Evolutionary conservation across 352 stramenopile species (phyloP).

Genomic region (Phytophthora tentaculata): DNA sequence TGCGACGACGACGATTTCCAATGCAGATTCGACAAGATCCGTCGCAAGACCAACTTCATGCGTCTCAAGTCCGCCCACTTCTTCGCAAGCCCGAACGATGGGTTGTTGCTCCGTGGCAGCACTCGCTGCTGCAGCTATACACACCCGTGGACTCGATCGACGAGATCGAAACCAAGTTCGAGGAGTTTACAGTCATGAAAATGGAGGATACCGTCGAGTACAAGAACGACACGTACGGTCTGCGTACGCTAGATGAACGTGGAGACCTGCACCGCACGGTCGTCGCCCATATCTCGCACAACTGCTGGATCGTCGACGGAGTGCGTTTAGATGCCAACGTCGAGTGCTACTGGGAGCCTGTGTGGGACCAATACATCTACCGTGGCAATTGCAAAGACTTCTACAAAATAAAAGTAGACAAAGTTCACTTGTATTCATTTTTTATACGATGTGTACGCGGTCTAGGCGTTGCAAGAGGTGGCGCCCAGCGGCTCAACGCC

Average conservation of each 20-base stretch:
- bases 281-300: constrained; percentile 34
- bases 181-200: constrained; percentile 28
- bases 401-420: too few species aligned
- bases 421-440: too few species aligned
- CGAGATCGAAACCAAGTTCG: constrained; percentile 25
- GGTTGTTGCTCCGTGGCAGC: constrained; percentile 49
- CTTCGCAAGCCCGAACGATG: constrained; percentile 44
- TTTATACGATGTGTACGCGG: neutral
- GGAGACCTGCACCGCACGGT: constrained; percentile 25
- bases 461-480: constrained; percentile 38
- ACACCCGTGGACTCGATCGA: constrained; percentile 37
- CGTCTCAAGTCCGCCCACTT: constrained; percentile 43
- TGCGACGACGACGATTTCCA: constrained; percentile 10
- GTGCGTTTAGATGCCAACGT: constrained; percentile 79
- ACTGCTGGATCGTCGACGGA: constrained; percentile 49
- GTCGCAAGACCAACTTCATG: constrained; percentile 49
- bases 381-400: too few species aligned
- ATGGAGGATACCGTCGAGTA: constrained; percentile 40
- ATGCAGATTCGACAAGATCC: constrained; percentile 26
- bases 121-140: constrained; percentile 42
- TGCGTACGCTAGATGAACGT: constrained; percentile 36
- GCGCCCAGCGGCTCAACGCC: constrained; percentile 39
- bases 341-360: constrained; percentile 58
- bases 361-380: constrained; percentile 91
- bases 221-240: constrained; percentile 38